A percentile compares a stretch with the other conserved stretches of the same genome.
phyloP scores from a whole-genome alignment of 208 protist species.

The Crithidia fasciculata region DNA sequence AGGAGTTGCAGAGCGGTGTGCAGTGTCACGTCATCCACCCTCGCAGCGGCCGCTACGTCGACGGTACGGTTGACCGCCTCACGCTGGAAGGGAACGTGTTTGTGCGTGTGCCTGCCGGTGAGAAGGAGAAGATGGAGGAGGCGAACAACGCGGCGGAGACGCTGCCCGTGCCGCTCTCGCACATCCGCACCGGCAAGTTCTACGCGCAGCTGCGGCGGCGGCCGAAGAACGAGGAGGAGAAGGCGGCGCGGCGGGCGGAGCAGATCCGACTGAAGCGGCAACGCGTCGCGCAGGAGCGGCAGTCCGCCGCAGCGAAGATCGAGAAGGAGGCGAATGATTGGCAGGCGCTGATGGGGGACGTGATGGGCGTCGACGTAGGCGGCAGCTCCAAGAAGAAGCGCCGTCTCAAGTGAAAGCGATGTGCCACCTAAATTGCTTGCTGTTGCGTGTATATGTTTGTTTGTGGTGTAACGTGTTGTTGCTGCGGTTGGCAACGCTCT shows the following conservation, averaged over 20 bases:
- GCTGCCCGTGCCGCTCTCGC: slow-evolving; percentile 71
- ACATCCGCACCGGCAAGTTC: slow-evolving; percentile 60
- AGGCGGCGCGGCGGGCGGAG: slow-evolving; percentile 41
- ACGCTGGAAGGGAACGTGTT: slow-evolving; percentile 71
- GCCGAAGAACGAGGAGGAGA: slow-evolving; percentile 49
- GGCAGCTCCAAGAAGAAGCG: slow-evolving; percentile 19
- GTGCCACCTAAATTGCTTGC: neutral
- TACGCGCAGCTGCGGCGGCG: slow-evolving; percentile 65
- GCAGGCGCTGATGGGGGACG: slow-evolving; percentile 64
- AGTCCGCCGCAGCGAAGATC: slow-evolving; percentile 47
- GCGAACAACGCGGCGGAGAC: neutral
- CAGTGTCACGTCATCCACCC: slow-evolving; percentile 77
- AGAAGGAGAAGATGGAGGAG: slow-evolving; percentile 11
- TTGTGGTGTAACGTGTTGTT: neutral
- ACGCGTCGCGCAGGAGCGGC: slow-evolving; percentile 44
- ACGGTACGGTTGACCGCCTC: slow-evolving; percentile 65
- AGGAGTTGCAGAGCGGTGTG: slow-evolving; percentile 48
- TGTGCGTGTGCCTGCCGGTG: slow-evolving; percentile 32
- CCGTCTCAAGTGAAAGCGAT: slow-evolving; percentile 2
- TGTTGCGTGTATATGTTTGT: slow-evolving; percentile 12
- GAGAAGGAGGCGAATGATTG: slow-evolving; percentile 77
- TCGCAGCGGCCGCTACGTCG: slow-evolving; percentile 36
- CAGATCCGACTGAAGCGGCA: slow-evolving; percentile 55
- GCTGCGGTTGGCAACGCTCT: neutral
- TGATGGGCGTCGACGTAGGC: slow-evolving; percentile 40